phyloP scores from a whole-genome alignment of 2,329 filamentous ascomycete species.

The Septoria linicola region DNA sequence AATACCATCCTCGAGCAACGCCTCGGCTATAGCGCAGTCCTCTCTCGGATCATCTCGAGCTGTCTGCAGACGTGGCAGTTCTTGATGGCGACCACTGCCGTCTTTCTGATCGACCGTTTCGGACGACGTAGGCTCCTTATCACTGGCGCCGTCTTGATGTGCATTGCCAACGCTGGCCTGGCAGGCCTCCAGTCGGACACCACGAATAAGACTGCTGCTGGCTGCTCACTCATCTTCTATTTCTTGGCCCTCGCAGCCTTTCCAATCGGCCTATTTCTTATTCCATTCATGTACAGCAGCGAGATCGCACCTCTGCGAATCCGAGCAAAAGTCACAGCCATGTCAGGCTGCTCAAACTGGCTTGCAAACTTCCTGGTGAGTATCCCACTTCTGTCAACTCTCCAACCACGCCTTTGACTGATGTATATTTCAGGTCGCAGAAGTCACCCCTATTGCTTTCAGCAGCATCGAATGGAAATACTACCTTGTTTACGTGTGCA shows the following conservation, averaged over 20 bases:
- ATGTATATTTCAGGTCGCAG: too few species aligned
- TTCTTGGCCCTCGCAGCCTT: constrained; percentile 32
- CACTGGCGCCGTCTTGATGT: constrained; percentile 31
- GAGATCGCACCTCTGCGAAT: constrained; percentile 37
- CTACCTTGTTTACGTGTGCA: constrained; percentile 55
- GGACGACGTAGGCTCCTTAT: constrained; percentile 34
- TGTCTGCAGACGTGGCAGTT: constrained; percentile 35
- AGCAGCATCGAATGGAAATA: constrained; percentile 48
- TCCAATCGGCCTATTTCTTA: constrained; percentile 33
- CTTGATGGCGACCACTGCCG: constrained; percentile 27
- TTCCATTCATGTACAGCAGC: constrained; percentile 38
- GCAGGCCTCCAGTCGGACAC: constrained; percentile 28
- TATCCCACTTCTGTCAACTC: too few species aligned
- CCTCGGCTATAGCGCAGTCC: constrained; percentile 24
- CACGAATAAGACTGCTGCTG: constrained; percentile 24
- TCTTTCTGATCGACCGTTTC: constrained; percentile 35
- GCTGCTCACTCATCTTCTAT: constrained; percentile 31
- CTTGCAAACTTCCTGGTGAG: constrained; percentile 55
- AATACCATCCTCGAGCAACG: constrained; percentile 29
- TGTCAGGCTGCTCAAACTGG: constrained; percentile 55
- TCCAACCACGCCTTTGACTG: too few species aligned
- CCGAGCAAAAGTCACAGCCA: constrained; percentile 34
- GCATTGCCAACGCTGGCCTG: constrained; percentile 28
- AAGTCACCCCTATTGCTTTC: constrained; percentile 56
- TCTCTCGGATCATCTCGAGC: constrained; percentile 29